Conservation (phyloP, 2,329 filamentous ascomycete genomes). For the Dactylellina drechsleri region DNA sequence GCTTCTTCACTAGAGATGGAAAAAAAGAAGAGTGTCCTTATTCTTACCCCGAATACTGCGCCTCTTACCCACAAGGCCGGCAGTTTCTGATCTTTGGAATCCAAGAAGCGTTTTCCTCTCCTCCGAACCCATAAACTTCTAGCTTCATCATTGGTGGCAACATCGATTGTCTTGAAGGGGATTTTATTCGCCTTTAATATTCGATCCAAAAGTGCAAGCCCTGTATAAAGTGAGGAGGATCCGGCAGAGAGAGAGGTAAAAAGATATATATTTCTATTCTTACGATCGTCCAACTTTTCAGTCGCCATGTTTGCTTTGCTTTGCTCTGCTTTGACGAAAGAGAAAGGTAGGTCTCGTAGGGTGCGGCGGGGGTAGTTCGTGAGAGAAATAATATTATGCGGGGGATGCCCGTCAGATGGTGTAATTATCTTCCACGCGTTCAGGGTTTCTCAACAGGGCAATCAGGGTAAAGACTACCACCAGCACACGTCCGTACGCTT, state of each 20-base stretch:
- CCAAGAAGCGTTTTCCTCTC: conserved; percentile 67
- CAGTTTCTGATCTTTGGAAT: conserved; percentile 72
- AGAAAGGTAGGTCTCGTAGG: not conserved
- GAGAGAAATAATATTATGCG: not conserved
- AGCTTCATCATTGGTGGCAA: conserved; percentile 88
- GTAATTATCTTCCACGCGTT: conserved; percentile 7
- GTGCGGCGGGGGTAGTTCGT: conserved; percentile 8
- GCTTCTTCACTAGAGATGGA: not conserved
- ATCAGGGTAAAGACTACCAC: not conserved
- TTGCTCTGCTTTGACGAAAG: not conserved
- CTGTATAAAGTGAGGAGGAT: conserved; percentile 94
- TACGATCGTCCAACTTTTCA: conserved; percentile 65
- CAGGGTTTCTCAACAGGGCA: not conserved
- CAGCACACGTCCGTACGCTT: not conserved
- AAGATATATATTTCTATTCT: conserved; percentile 76
- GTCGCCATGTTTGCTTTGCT: conserved; percentile 23
- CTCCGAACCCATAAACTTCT: conserved; percentile 88
- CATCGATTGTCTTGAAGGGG: conserved; percentile 90
- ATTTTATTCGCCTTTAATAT: conserved; percentile 95
- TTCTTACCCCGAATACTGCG: conserved; percentile 81
- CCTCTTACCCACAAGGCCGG: conserved; percentile 90
- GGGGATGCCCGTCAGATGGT: not conserved
- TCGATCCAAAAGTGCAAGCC: conserved; percentile 92
- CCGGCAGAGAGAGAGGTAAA: conserved; percentile 96
- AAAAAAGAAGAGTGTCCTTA: not conserved